Evolutionary conservation across 208 protist species (phyloP), one percentile per base, ranked within the genome.

Genomic region (Naegleria lovaniensis): DNA sequence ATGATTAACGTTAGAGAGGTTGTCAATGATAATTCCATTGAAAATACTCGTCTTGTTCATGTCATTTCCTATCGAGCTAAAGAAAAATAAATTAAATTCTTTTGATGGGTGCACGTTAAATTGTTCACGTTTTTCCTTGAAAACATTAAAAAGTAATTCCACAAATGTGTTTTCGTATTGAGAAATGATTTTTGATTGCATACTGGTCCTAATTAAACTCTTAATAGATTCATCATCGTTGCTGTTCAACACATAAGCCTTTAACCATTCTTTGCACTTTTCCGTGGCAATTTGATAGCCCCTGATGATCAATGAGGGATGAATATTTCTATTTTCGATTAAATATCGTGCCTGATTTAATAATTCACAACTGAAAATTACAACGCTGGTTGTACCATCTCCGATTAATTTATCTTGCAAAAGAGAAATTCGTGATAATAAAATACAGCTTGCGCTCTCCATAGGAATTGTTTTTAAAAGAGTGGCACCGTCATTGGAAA

Each of bases 401-500:
- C 85, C 85, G 2, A 89, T 40, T 29, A 67, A 25, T 67, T 38
- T 11, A 89, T 89, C 85, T 29, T 89, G 85, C 15, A 40, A 67
- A n/a, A 48, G 7, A 75, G 48, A 75, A 22, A 40, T 25, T 67
- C 51, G 0, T 33, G 48, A 67, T 38, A 89, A 67, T 67, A 89
- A 67, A 11, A 40, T 2, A 41, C 16, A 39, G 39, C 16, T 40
- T 67, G 85, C 48, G 40, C 59, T 43, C 29, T 89, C 15, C 13
- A 75, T 67, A 33, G 3, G 3, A 11, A 89, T 6, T 29, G 55
- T 9, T 89, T 89, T 89, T 9, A 89, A 25, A 19, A 89, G 11
- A 7, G 85, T 89, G 5, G 29, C 25, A n/a, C 85, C 85, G 59
- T 89, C 85, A 67, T 89, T 89, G 33, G 48, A 67, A 19, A 67